Conservation (phyloP, 2,329 filamentous ascomycete genomes). For the Diaporthe nobilis region DNA sequence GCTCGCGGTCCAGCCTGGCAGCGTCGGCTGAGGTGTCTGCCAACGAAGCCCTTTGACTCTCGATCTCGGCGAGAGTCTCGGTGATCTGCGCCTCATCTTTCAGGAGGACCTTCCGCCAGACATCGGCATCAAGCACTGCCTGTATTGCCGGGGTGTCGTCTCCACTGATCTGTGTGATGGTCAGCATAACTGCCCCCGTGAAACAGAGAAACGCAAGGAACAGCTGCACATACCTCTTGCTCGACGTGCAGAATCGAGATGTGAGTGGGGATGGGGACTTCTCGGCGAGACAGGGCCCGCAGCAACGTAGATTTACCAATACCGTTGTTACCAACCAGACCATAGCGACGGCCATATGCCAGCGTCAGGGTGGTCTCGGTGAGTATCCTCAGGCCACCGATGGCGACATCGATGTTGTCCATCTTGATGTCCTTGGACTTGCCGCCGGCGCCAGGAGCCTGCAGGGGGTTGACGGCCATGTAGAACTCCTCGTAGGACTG, state of each 20-base stretch:
- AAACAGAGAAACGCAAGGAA: too few relatives aligned
- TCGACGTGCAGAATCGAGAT: constrained; percentile 99
- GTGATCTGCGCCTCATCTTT: constrained; percentile 91
- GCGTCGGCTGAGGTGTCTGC: constrained; percentile 95
- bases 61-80: constrained; percentile 81
- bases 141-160: constrained; percentile 96
- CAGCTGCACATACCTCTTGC: constrained; percentile 79
- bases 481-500: constrained; percentile 99
- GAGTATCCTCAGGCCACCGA: constrained; percentile 89
- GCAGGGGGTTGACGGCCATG: constrained; percentile 98
- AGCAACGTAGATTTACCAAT: constrained; percentile 97
- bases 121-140: constrained; percentile 95
- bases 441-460: constrained; percentile 79
- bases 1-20: constrained; percentile 84
- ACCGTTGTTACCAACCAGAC: constrained; percentile 99
- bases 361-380: constrained; percentile 92
- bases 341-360: constrained; percentile 93
- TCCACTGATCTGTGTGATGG: constrained; percentile 78
- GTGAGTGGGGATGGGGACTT: constrained; percentile 93
- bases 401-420: constrained; percentile 94
- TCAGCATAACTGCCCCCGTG: neutral
- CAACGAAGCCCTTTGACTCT: constrained; percentile 81
- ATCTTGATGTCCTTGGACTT: constrained; percentile 99
- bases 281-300: constrained; percentile 90
- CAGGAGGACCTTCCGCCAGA: constrained; percentile 96